Base-by-base conservation (phyloP, 208 protist species). In the Strigomonas culicis region DNA sequence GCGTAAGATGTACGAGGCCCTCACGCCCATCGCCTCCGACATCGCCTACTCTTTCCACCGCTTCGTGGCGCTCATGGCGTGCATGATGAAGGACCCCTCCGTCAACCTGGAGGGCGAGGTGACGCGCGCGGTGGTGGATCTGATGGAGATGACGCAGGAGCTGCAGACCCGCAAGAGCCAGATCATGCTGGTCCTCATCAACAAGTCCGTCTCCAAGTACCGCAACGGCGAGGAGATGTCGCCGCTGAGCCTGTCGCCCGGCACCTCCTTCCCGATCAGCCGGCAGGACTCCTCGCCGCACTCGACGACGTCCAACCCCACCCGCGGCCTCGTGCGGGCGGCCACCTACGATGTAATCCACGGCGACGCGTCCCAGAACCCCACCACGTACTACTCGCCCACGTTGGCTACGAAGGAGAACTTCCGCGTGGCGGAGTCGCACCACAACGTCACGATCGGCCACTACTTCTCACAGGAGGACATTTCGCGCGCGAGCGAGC, bases 171-270 rank as follows among this genome's bases (percentile, higher is more conserved):
- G 89, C 47, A 92, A 92, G 80, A 90, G 80, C 49, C 74, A 93
- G 68, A 87, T 93, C 27, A 87, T 95, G 74, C 70, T 93, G 17
- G 72, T 82, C 65, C 53, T 95, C 27, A 93, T 95, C 53, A 75
- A 75, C 46, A 68, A 74, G 25, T 72, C 81, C 10, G 82, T 93
- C 24, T 30, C 65, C 1, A 34, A 72, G 27, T 86, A 78, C 67
- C 60, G 44, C 30, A n/a, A 21, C 30, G 17, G 49, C 4, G 67
- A 47, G 13, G 24, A 53, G 24, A 31, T 56, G 2, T 11, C 59
- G 27, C 3, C 19, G 4, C n/a, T n/a, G n/a, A n/a, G n/a, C n/a
- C n/a, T n/a, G 25, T 50, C 53, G 24, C 13, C 41, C 39, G 51
- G 49, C 50, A 32, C 43, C 44, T 28, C 32, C 43, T 52, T 41